Evolutionary conservation across 2,329 filamentous ascomycete species (phyloP), one percentile per base, ranked within the genome.

Genomic region (Domatiomyces catenatus): DNA sequence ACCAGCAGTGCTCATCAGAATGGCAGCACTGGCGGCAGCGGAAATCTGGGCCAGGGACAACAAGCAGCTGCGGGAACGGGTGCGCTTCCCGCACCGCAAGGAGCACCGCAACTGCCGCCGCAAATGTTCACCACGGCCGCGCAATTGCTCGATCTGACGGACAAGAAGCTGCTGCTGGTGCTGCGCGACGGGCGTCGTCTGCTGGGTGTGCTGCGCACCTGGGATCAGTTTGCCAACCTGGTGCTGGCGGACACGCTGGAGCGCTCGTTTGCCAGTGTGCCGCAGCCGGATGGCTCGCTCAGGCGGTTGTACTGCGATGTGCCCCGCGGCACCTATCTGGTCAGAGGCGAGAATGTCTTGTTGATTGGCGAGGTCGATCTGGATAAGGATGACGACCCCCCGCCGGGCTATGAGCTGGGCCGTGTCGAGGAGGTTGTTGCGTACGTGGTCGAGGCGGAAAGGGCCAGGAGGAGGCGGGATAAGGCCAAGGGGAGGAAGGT

Each of bases 91-190:
- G n/a, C 59, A 18, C 58, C 60, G 18, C 64, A 67, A 45, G 70
- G 69, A 2, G 66, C 68, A 15, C 70, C 71, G 19, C 71, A 74
- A 58, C 62, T 74, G 50, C 71, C 71, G 12, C 89, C 89, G 53
- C 90, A 98, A 73, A 95, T 96, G 84, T 98, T 98, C 71, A 94
- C 92, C 17, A 98, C 92, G 28, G 92, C 92, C 28, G 89, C 92
- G 50, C 92, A 96, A 72, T 74, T 98, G 52, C 74, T 98, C 52
- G 92, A 98, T 66, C 76, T 98, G 62, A 96, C 92, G 61, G 92
- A 98, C 72, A 98, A 98, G 73, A 98, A 98, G 71, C 80, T 98
- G 53, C 81, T 95, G 70, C 77, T 96, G 51, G 81, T 89, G 46
- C 76, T 98, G 50, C 84, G 92, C 59, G 92, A 98, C 65, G 92